phyloP scores from a whole-genome alignment of 768 basidiomycete species.

The Strobilomyces echinocephalus region DNA sequence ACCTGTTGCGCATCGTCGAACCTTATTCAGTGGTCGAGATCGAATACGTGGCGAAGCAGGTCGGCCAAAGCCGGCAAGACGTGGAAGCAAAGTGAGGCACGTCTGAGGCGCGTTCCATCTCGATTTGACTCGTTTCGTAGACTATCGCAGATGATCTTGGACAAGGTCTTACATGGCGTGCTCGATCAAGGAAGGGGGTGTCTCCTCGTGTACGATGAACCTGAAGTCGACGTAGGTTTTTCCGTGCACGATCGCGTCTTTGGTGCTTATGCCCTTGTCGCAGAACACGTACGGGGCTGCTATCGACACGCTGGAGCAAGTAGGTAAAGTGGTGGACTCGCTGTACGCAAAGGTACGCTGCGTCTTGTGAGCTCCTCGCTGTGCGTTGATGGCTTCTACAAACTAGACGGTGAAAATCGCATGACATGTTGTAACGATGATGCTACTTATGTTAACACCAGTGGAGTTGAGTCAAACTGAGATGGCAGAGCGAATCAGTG shows the following conservation, averaged over 20 bases:
- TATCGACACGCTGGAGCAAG: conserved; percentile 84
- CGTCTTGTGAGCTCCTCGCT: neutral
- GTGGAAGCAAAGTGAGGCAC: conserved; percentile 83
- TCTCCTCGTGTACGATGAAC: conserved; percentile 84
- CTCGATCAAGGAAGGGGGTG: conserved; percentile 96
- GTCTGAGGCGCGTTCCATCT: neutral
- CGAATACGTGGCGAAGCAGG: conserved; percentile 78
- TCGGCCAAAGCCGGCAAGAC: conserved; percentile 80
- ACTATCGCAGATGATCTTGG: conserved; percentile 96
- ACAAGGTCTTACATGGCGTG: conserved; percentile 90
- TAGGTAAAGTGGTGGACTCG: conserved; percentile 91
- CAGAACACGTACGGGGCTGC: conserved; percentile 87
- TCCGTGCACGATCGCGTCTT: neutral
- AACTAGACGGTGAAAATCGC: conserved; percentile 42
- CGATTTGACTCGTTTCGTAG: conserved; percentile 36
- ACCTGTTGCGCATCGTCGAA: conserved; percentile 91
- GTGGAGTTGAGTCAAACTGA: neutral
- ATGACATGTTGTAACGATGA: conserved; percentile 15
- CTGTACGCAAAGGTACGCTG: conserved; percentile 74
- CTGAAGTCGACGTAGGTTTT: conserved; percentile 71
- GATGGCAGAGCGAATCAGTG: neutral
- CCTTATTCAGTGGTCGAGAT: conserved; percentile 93
- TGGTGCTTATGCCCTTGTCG: conserved; percentile 4
- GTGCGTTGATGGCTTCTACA: neutral
- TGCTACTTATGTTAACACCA: neutral